Base-by-base conservation (phyloP, 805 yeast species). In the Wickerhamiella dianesei region DNA sequence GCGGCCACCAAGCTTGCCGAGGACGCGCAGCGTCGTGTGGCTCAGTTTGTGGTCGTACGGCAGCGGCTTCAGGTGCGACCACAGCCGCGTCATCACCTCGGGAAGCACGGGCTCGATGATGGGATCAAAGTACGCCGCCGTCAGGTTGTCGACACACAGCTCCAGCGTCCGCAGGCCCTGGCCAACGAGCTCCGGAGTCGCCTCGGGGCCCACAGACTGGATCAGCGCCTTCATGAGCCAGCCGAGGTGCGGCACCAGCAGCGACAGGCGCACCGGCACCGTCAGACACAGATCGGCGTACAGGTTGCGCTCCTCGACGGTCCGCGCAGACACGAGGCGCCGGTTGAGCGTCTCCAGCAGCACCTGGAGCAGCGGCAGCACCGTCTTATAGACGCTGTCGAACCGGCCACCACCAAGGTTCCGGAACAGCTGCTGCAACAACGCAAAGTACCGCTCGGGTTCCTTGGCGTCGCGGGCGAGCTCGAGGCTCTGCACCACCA, bases 321-420 rank as follows among this genome's bases (percentile, higher is more conserved):
- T 71, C 46, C 94, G 72, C 2, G 97, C 87, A 20, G 86, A 82
- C 21, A 79, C 72, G 37, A 92, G 78, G 69, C 88, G 73, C 55
- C 84, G 75, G 61, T 89, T 89, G 53, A 92, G 71, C 2, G 94
- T 80, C 52, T 87, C 96, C 39, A 92, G 67, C 39, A 92, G 67
- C 0, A 83, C 86, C 48, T 94, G 97, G 40, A 92, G 66, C 36
- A 92, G 70, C 0, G 98, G 98, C 69, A 87, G 74, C 17, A 94
- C 89, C 51, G 88, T 95, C 56, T 92, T 85, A 67, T 94, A 94
- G 16, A 92, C 69, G 46, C 80, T 79, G 62, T 92, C 99, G 61
- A 92, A 89, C 49, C 97, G 71, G 4, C 98, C 98, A 44, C 98
- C 97, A 32, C 96, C 95, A 42, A 92, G 88, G 57, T 94, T 83